phyloP scores from a whole-genome alignment of 176 grass and related monocot genomes.

The Poa annua region DNA sequence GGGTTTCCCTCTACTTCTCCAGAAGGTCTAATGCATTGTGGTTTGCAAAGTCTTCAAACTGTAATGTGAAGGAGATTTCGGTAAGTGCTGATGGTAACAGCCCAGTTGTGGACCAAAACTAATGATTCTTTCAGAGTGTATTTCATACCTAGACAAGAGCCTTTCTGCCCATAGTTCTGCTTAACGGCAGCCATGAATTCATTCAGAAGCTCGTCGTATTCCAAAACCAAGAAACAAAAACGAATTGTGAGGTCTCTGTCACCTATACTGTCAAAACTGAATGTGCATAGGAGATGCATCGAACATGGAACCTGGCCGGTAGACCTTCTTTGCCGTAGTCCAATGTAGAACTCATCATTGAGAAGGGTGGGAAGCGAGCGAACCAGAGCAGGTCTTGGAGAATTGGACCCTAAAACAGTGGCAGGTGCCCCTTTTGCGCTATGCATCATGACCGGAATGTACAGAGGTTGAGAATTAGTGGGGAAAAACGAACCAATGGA shows the following conservation, averaged over 20 bases:
- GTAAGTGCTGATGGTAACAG: neutral
- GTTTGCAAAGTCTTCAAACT: conserved; percentile 97
- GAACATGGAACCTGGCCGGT: conserved; percentile 67
- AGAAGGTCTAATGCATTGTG: conserved; percentile 94
- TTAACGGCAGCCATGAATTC: conserved; percentile 91
- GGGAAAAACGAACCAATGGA: too few species aligned
- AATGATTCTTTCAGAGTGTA: neutral
- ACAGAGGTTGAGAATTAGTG: too few species aligned
- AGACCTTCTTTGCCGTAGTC: conserved; percentile 71
- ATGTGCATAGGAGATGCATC: neutral
- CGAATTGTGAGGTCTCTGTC: neutral
- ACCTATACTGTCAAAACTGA: conserved; percentile 25
- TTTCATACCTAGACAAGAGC: conserved; percentile 78
- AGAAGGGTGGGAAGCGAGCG: too few species aligned
- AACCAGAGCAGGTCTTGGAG: too few species aligned
- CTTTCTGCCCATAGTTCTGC: conserved; percentile 91
- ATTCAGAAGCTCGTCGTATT: conserved; percentile 72
- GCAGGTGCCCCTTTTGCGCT: too few species aligned
- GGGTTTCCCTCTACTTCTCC: conserved; percentile 69
- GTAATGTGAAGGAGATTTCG: conserved; percentile 9
- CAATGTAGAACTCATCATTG: conserved; percentile 95
- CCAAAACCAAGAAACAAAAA: conserved; percentile 52
- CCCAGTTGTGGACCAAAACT: conserved; percentile 9
- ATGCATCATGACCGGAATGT: too few species aligned
- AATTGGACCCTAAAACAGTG: too few species aligned